Conservation (phyloP, 2,329 filamentous ascomycete species). For the Alternaria viburni region DNA sequence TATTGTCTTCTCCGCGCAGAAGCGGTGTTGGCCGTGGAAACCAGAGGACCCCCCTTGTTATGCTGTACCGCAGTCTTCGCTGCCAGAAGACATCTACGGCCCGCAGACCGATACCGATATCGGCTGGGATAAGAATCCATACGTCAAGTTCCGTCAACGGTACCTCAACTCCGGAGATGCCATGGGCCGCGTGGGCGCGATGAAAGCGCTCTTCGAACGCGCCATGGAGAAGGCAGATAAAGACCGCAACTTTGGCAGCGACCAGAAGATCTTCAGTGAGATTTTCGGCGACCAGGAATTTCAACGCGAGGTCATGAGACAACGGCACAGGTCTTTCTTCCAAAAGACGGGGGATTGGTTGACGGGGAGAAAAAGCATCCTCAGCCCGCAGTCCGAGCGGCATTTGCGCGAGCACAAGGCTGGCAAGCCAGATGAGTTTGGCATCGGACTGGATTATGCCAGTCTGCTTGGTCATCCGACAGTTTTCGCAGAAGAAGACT, state of each 20-base stretch:
- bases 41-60: not conserved
- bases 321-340: not conserved
- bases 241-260: not conserved
- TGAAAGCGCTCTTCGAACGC: not conserved
- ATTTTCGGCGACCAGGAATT: constrained; percentile 1
- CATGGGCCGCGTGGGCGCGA: not conserved
- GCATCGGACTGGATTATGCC: not conserved
- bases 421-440: not conserved
- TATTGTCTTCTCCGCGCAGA: constrained; percentile 1
- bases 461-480: not conserved
- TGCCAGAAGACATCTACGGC: not conserved
- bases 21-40: constrained; percentile 1
- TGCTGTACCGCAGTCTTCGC: not conserved
- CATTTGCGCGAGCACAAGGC: not conserved
- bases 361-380: not conserved
- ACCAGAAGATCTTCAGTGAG: constrained; percentile 3
- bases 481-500: constrained; percentile 1
- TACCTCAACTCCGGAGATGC: constrained; percentile 4
- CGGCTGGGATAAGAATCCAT: not conserved
- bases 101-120: not conserved
- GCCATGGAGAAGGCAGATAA: not conserved
- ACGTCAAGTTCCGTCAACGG: not conserved
- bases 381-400: not conserved
- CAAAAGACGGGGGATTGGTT: not conserved
- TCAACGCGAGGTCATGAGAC: not conserved